Percentiles rank a stretch among this genome's conserved stretches.
Evolutionary conservation across 2,329 filamentous ascomycete species (phyloP).

Genomic region (Phialemoniopsis sp.): DNA sequence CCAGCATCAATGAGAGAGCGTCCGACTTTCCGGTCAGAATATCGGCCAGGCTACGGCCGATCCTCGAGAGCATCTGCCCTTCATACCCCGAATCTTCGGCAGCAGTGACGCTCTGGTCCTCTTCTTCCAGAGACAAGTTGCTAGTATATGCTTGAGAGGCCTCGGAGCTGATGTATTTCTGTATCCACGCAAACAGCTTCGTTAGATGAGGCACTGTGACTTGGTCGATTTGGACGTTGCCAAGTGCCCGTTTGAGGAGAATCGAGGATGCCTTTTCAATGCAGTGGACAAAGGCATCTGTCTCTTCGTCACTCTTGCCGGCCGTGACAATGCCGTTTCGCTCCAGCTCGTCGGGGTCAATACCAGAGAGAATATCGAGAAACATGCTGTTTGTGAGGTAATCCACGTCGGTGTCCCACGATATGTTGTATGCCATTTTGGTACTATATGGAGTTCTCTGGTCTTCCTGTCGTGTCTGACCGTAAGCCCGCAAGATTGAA

Average conservation of each 20-base stretch:
- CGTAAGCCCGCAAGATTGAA: neutral
- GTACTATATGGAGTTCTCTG: neutral
- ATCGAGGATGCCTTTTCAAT: constrained; percentile 1
- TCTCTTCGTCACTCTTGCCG: neutral
- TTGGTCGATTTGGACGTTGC: neutral
- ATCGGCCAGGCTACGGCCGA: constrained; percentile 3
- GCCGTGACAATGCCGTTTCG: neutral
- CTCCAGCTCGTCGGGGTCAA: neutral
- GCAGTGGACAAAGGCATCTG: constrained; percentile 11
- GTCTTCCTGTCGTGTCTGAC: neutral
- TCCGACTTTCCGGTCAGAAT: constrained; percentile 3
- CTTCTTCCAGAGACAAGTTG: neutral
- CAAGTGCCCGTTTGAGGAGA: neutral
- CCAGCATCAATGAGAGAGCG: constrained; percentile 23
- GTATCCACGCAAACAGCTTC: neutral
- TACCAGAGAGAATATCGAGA: neutral
- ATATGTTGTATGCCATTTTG: constrained; percentile 1
- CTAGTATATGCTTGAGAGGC: neutral
- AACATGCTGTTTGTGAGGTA: neutral
- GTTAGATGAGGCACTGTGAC: neutral
- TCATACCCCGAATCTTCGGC: constrained; percentile 2
- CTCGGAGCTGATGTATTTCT: neutral
- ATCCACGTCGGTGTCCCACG: neutral
- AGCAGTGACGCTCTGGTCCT: neutral
- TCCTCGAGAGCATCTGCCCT: constrained; percentile 3